Base-by-base conservation (phyloP, 257 asterid genomes). In the Osmanthus fragrans region DNA sequence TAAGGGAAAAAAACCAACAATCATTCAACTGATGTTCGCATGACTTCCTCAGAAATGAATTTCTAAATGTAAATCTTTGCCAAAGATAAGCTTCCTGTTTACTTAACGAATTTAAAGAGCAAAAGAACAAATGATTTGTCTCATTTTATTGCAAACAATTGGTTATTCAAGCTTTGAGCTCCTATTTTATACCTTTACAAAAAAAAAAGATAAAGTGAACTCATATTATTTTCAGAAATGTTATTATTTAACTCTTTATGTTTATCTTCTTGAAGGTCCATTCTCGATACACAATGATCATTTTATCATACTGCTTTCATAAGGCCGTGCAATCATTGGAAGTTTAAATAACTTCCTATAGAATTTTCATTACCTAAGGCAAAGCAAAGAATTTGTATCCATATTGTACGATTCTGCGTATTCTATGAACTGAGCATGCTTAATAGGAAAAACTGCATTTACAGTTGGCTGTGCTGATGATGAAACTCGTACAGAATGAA, bases 71-170 rank as follows among this genome's bases (percentile, higher is more conserved):
- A 73, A 71, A 25, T 45, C 36, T 76, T 65, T 23, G 23, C n/a
- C 64, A 56, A 25, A 42, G 70, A 73, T 63, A 71, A 49, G 68
- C 33, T 73, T 6, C 63, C 56, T 68, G 21, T 29, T 75, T 76
- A 19, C 9, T 54, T 29, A 77, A 58, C 60, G 9, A 54, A 21
- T 66, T 73, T 72, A 30, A 69, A 29, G 68, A 71, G 34, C 37
- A 54, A 80, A 18, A 42, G 71, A 32, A 54, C 37, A 39, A 36
- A 66, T 29, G 32, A 60, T 21, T 60, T 27, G 60, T 66, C 16
- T 37, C 70, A 56, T 34, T 7, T 25, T 33, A 39, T 23, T 8
- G 3, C 33, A 27, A 16, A 40, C 66, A 19, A 64, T 36, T 47
- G 19, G 30, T 34, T 39, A 70, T 54, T 76, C 54, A 76, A 68